Evolutionary conservation across 176 grass and related monocot species (phyloP).

Genomic region (Ananas comosus): DNA sequence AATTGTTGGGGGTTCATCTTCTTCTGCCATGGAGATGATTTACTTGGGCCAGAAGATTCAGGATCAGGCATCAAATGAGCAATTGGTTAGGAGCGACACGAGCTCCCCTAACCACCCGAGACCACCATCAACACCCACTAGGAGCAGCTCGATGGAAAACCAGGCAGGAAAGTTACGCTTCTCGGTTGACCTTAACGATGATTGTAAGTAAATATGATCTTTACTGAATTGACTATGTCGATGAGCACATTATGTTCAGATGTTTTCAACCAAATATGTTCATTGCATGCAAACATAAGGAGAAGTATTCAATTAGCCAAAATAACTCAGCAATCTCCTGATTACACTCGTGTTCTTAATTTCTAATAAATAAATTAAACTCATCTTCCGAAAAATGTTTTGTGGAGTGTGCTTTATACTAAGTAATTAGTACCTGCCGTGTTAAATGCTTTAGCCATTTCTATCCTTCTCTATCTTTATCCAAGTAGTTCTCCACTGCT

Average conservation of each 20-base stretch:
- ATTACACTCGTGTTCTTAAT: too few relatives aligned
- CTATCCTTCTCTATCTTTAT: not conserved
- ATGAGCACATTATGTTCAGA: not conserved
- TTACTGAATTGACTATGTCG: not conserved
- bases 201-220: constrained; percentile 20
- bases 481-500: not conserved
- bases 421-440: not conserved
- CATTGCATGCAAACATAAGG: not conserved
- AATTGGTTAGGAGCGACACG: not conserved
- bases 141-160: constrained; percentile 9
- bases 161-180: constrained; percentile 12
- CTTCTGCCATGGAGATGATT: constrained; percentile 21
- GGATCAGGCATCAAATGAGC: constrained; percentile 14
- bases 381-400: not conserved
- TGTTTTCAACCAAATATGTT: not conserved
- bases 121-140: constrained; percentile 17
- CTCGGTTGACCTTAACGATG: constrained; percentile 33
- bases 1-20: constrained; percentile 14
- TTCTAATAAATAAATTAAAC: too few relatives aligned
- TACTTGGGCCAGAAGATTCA: constrained; percentile 21
- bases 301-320: not conserved
- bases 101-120: not conserved
- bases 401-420: not conserved
- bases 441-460: not conserved
- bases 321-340: too few relatives aligned